phyloP scores from a whole-genome alignment of 202 grass and related monocot genomes.

The Setaria italica region DNA sequence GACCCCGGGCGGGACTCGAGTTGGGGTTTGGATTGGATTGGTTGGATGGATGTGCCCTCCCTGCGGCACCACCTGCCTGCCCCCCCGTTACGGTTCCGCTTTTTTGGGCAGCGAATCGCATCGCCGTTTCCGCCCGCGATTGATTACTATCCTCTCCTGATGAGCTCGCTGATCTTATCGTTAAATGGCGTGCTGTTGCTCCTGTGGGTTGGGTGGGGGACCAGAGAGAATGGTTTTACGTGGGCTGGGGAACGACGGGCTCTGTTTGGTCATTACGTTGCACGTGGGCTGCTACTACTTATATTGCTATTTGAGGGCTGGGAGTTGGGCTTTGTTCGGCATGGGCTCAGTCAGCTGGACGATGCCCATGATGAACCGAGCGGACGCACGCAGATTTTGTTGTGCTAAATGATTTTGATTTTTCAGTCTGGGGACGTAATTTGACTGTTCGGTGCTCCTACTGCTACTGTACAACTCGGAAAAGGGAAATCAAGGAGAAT shows the following conservation, averaged over 20 bases:
- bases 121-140: slow-evolving; percentile 18
- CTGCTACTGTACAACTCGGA: background rate
- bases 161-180: background rate
- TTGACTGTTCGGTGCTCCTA: too few relatives aligned
- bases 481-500: background rate
- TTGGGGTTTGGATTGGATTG: background rate
- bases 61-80: background rate
- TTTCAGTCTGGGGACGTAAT: too few relatives aligned
- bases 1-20: background rate
- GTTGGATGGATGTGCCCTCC: background rate
- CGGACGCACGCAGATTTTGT: background rate
- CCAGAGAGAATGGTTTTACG: background rate
- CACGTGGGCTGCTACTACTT: background rate
- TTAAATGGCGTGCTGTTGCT: background rate
- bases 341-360: background rate
- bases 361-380: too few relatives aligned
- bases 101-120: slow-evolving; percentile 8
- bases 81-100: slow-evolving; percentile 19
- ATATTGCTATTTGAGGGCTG: too few relatives aligned
- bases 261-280: background rate
- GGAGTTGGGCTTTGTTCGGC: background rate
- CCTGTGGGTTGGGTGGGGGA: slow-evolving; percentile 18
- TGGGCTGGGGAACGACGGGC: background rate
- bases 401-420: too few relatives aligned
- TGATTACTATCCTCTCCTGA: background rate